Base-by-base conservation (phyloP, 495 filamentous ascomycete genomes). In the Apiosordaria backusii region DNA sequence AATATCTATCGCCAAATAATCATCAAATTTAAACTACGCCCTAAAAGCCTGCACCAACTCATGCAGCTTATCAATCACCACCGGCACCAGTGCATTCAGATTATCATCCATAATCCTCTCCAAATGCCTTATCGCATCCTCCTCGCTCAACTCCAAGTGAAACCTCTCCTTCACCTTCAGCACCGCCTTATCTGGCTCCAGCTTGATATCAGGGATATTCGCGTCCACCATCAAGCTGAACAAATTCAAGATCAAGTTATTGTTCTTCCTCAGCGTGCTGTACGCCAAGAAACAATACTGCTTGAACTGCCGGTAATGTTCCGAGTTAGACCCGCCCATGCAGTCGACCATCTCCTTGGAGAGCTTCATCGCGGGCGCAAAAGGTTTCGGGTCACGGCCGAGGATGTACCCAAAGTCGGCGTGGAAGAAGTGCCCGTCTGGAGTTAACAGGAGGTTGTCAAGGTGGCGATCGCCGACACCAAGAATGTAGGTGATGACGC, bases 401-500 rank as follows among this genome's bases (percentile, higher is more conserved):
- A 99, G 89, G 67, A 99, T 98, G 79, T 93, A 99, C 40, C 96
- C 94, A 69, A 99, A 98, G 72, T 98, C 95, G 29, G 91, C 92
- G 76, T 99, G 95, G 85, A 99, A 98, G 80, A 99, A 99, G 74
- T 94, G 91, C 4, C 91, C 95, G 70, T 92, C 88, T 15, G 96
- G 94, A 0, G 92, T 84, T 9, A 99, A 85, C 40, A 98, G 88
- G 5, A 99, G 86, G 74, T 99, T 99, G 74, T 99, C 95, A 13
- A 98, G 84, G 77, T 99, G 95, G 0, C 95, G 88, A 74, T 99
- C 95, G 52, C 95, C 95, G 26, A 99, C 95, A 27, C 95, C 95
- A n/a, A 99, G 88, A 45, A 99, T 88, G 78, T 98, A 99, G 0
- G 95, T 99, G 73, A 99, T 97, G 21, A 99, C 95, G 75, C 96